Evolutionary conservation across 2,329 filamentous ascomycete species (phyloP), one percentile per base, ranked within the genome.

Genomic region (Sporothrix euskadiensis): DNA sequence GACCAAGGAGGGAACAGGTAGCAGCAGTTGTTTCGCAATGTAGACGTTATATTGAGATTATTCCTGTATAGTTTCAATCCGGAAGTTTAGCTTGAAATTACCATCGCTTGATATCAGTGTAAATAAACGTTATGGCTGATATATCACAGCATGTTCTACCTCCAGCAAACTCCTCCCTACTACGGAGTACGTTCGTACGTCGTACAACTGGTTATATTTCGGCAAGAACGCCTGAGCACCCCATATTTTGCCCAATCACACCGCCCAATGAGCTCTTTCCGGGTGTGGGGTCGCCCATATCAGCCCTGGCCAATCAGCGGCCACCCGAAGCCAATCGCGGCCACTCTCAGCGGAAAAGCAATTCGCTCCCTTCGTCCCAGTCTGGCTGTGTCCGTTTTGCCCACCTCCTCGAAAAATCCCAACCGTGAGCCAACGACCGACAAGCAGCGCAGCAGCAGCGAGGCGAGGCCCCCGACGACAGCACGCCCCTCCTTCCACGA

Each of bases 261-360:
- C 54, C 1, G 44, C n/a, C 32, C 39, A 0, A 54, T 68, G 30
- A 76, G 73, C 75, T 75, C 71, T 61, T 74, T 74, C 73, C 73
- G 73, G 71, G 41, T 69, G 69, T 76, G 75, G 75, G 68, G 71
- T 35, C 3, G 4, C 5, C 6, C 26, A 44, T 12, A 19, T 30
- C 14, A 26, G 1, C 6, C 4, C 35, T 54, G 12, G 70, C 74
- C 77, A 77, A 76, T 77, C 71, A 75, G 22, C 30, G 44, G 61
- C 59, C 65, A 41, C 61, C 69, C 65, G 76, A 77, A 77, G 73
- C 69, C 75, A 77, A 77, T 77, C 75, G 75, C 73, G 52, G 73
- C 66, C 73, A 61, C 57, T 75, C 73, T 75, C 66, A 54, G 57
- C 73, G 75, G 76, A 74, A 76, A 76, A 75, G 73, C 73, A 75